These are phyloP conservation scores for Cercospora beticola DNA, from an alignment of 2,329 filamentous ascomycete genomes.

Conservation along the genomic window DNA sequence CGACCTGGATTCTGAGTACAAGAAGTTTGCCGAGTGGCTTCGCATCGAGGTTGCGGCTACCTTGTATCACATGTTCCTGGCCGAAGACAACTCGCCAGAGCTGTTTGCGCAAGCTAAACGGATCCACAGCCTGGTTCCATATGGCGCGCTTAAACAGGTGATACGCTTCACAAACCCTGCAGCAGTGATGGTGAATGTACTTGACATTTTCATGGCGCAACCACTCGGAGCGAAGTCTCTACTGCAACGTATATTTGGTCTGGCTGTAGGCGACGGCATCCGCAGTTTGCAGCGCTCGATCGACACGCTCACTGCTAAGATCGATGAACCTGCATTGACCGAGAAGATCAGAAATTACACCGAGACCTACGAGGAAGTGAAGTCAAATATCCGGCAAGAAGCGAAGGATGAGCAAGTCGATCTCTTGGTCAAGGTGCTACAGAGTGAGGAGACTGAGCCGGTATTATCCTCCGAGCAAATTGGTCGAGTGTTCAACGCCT, in stretches of 20 bases:
- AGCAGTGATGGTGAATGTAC: conserved; percentile 91
- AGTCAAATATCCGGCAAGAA: conserved; percentile 71
- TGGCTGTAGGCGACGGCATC: conserved; percentile 89
- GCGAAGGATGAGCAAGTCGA: conserved; percentile 74
- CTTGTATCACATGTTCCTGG: conserved; percentile 93
- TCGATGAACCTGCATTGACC: conserved; percentile 76
- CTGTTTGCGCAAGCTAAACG: conserved; percentile 90
- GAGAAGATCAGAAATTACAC: conserved; percentile 80
- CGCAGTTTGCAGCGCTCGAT: conserved; percentile 82
- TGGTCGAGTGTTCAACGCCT: conserved; percentile 85
- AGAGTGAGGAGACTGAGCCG: conserved; percentile 73
- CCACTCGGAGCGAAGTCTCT: conserved; percentile 88
- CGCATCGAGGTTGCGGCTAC: conserved; percentile 96
- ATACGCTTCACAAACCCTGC: conserved; percentile 95
- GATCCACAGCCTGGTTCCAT: conserved; percentile 92
- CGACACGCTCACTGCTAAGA: conserved; percentile 71
- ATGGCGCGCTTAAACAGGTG: conserved; percentile 90
- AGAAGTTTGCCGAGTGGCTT: conserved; percentile 97
- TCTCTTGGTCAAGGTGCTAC: conserved; percentile 78
- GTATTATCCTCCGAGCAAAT: conserved; percentile 73
- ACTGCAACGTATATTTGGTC: conserved; percentile 89
- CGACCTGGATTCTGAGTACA: conserved; percentile 90
- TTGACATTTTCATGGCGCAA: conserved; percentile 94
- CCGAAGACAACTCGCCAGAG: conserved; percentile 96
- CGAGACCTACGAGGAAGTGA: conserved; percentile 71